A percentile compares a stretch with the other conserved stretches of the same genome.
Conservation (phyloP, 768 basidiomycete genomes). For the Boletus bicolor region DNA sequence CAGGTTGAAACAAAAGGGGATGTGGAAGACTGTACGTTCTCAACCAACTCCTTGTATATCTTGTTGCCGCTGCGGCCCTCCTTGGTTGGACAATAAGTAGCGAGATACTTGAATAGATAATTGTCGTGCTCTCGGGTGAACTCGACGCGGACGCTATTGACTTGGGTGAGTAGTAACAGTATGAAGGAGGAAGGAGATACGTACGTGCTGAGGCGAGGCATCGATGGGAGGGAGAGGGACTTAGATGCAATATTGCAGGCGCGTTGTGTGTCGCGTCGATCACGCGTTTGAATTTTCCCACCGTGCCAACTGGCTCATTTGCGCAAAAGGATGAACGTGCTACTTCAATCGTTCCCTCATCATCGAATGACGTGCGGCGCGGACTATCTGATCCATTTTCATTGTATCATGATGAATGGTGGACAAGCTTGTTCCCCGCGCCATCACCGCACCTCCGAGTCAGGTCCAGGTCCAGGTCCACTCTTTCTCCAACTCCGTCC, state of each 20-base stretch:
- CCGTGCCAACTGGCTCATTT: neutral
- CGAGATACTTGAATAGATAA: constrained; percentile 45
- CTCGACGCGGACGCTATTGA: constrained; percentile 19
- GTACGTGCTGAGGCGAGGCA: constrained; percentile 4
- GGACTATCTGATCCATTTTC: neutral
- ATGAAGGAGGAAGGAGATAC: neutral
- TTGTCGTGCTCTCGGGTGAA: constrained; percentile 43
- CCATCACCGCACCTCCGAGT: neutral
- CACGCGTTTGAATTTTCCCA: constrained; percentile 1
- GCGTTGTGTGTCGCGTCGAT: neutral
- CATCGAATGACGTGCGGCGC: neutral
- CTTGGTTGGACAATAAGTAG: constrained; percentile 40
- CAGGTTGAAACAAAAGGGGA: neutral
- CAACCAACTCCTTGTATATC: constrained; percentile 42
- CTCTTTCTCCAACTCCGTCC: neutral
- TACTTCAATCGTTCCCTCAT: neutral
- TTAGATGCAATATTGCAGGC: neutral
- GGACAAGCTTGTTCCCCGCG: neutral
- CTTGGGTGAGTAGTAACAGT: neutral
- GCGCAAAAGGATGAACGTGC: too few species aligned
- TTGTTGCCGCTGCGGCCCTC: constrained; percentile 45
- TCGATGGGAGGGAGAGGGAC: neutral
- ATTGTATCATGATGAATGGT: neutral
- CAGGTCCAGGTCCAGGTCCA: neutral
- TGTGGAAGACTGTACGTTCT: constrained; percentile 40